Percentiles rank a stretch among this genome's conserved stretches.
Evolutionary conservation across 169 alveolate genomes (phyloP).

Genomic region (Theileria luwenshuni): DNA sequence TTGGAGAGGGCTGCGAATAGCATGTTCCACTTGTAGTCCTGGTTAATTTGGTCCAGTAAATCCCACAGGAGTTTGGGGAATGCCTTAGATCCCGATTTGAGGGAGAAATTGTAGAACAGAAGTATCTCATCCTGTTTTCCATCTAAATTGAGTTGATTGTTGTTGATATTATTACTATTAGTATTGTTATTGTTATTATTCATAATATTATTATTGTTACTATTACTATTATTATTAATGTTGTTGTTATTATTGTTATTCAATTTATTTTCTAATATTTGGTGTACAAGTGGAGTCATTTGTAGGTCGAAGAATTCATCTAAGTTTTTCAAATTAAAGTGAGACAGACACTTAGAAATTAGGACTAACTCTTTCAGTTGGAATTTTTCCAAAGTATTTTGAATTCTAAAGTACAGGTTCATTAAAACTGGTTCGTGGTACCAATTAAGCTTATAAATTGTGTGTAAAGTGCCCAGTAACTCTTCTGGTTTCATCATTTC

Average conservation of each 20-base stretch:
- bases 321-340: not conserved
- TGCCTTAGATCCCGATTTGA: slow-evolving; percentile 10
- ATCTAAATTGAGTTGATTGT: too few species aligned
- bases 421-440: not conserved
- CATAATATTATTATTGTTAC: not conserved
- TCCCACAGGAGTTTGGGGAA: slow-evolving; percentile 7
- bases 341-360: slow-evolving; percentile 16
- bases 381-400: not conserved
- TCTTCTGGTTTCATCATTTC: slow-evolving; percentile 24
- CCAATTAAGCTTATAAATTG: slow-evolving; percentile 19
- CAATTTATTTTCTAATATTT: not conserved
- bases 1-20: not conserved
- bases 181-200: not conserved
- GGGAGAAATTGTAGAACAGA: slow-evolving; percentile 8
- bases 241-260: not conserved
- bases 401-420: not conserved
- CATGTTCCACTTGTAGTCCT: slow-evolving; percentile 16
- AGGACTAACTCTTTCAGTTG: not conserved
- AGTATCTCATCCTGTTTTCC: slow-evolving; percentile 4
- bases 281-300: slow-evolving; percentile 17
- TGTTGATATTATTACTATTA: not conserved
- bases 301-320: slow-evolving; percentile 1
- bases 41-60: not conserved
- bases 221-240: not conserved
- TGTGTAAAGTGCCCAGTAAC: slow-evolving; percentile 4